These are phyloP conservation scores for Ogataea wickerhamii DNA, from an alignment of 805 yeast species.

Conservation along the genomic window DNA sequence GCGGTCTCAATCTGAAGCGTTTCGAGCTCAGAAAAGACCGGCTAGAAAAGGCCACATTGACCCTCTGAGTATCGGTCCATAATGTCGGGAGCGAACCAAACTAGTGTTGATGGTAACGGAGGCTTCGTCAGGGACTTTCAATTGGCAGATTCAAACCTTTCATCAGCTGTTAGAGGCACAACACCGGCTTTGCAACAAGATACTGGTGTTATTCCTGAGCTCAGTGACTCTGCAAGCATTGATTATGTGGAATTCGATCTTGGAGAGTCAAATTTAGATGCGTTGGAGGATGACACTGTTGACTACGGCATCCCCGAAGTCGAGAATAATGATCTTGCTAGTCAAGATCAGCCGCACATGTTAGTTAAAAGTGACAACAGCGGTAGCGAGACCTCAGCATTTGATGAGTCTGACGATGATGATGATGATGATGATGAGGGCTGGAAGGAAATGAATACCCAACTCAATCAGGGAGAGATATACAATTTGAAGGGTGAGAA, in stretches of 20 bases:
- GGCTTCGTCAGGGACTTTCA: too few relatives aligned
- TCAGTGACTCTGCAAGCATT: not conserved
- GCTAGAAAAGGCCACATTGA: too few relatives aligned
- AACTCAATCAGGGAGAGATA: constrained; percentile 63
- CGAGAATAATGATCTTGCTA: not conserved
- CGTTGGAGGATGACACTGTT: constrained; percentile 9
- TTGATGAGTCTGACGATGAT: constrained; percentile 21
- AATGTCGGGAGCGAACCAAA: too few relatives aligned
- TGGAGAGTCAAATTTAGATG: constrained; percentile 13
- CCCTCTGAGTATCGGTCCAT: too few relatives aligned
- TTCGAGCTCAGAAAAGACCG: too few relatives aligned
- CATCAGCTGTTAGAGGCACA: too few relatives aligned
- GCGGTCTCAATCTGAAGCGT: too few relatives aligned
- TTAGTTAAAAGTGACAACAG: not conserved
- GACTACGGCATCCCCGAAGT: not conserved
- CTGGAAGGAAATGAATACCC: constrained; percentile 88
- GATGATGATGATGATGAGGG: constrained; percentile 41
- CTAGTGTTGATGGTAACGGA: too few relatives aligned
- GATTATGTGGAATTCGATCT: constrained; percentile 30
- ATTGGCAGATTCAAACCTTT: too few relatives aligned
- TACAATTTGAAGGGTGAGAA: constrained; percentile 78
- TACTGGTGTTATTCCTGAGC: too few relatives aligned
- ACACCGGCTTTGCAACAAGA: too few relatives aligned
- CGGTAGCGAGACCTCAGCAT: constrained; percentile 3
- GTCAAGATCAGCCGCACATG: not conserved